Conservation (phyloP, 1,284 basidiomycete genomes). For the Coniophora puteana region DNA sequence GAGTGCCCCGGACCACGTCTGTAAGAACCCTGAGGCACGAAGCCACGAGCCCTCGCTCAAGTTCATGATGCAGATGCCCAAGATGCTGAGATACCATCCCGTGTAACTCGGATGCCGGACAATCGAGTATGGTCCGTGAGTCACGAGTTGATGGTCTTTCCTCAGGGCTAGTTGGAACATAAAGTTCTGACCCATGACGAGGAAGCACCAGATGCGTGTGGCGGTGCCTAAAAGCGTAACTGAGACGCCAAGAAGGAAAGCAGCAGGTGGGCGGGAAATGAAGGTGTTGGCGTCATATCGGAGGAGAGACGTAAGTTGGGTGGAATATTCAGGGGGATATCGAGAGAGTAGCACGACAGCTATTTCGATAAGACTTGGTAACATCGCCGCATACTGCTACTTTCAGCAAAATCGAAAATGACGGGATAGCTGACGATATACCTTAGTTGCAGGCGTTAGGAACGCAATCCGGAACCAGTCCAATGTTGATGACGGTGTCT, state of each 20-base stretch:
- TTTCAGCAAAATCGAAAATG: neutral
- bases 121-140: slow-evolving; percentile 10
- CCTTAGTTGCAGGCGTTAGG: neutral
- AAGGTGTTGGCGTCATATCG: neutral
- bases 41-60: slow-evolving; percentile 24
- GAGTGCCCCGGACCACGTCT: slow-evolving; percentile 12
- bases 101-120: slow-evolving; percentile 13
- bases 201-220: slow-evolving; percentile 9
- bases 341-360: neutral
- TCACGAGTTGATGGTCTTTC: slow-evolving; percentile 9
- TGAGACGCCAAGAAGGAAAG: slow-evolving; percentile 5
- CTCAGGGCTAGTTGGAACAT: slow-evolving; percentile 10
- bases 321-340: neutral
- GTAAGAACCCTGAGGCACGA: slow-evolving; percentile 21
- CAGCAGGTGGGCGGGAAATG: neutral
- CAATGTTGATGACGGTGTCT: neutral
- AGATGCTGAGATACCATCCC: slow-evolving; percentile 9
- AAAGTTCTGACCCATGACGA: slow-evolving; percentile 9
- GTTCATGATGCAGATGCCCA: slow-evolving; percentile 23
- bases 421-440: neutral
- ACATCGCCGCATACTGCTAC: neutral
- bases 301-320: neutral
- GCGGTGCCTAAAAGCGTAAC: slow-evolving; percentile 3
- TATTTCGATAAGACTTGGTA: neutral
- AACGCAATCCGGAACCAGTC: neutral